Conservation (phyloP, 73 alveolate species). For the Effrenium voratum region DNA sequence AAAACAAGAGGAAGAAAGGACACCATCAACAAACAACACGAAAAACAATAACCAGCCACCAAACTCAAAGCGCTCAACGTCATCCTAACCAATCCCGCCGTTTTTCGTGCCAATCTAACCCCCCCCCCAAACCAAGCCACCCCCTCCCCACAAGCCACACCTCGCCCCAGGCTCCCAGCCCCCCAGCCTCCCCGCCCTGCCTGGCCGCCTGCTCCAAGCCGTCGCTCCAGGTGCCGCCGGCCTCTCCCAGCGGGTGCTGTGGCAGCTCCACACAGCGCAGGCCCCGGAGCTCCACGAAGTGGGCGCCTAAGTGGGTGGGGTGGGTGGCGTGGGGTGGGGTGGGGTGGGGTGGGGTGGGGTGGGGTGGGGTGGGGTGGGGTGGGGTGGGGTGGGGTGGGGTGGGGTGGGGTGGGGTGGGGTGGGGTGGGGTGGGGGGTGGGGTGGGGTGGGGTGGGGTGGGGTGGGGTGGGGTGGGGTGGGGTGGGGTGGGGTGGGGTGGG, state of each 20-base stretch:
- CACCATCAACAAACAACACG: too few relatives aligned
- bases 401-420: not conserved
- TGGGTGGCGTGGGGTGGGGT: not conserved
- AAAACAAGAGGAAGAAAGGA: too few relatives aligned
- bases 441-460: not conserved
- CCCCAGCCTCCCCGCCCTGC: too few relatives aligned
- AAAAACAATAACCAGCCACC: too few relatives aligned
- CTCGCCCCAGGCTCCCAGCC: not conserved
- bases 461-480: not conserved
- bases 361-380: too few relatives aligned
- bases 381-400: not conserved
- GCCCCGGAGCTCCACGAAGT: slow-evolving; percentile 64
- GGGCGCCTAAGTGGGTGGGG: not conserved
- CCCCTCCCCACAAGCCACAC: not conserved
- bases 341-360: not conserved
- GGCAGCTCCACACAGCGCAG: slow-evolving; percentile 65
- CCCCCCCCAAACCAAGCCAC: not conserved
- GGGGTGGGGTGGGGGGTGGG: not conserved
- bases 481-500: not conserved
- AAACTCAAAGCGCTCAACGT: too few relatives aligned
- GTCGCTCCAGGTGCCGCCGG: slow-evolving; percentile 86
- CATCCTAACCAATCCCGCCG: too few relatives aligned
- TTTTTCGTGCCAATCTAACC: too few relatives aligned
- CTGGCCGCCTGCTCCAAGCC: slow-evolving; percentile 58
- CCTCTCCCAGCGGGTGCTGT: slow-evolving; percentile 52